Base-by-base conservation (phyloP, 768 basidiomycete species). In the Asterophora lycoperdoides region DNA sequence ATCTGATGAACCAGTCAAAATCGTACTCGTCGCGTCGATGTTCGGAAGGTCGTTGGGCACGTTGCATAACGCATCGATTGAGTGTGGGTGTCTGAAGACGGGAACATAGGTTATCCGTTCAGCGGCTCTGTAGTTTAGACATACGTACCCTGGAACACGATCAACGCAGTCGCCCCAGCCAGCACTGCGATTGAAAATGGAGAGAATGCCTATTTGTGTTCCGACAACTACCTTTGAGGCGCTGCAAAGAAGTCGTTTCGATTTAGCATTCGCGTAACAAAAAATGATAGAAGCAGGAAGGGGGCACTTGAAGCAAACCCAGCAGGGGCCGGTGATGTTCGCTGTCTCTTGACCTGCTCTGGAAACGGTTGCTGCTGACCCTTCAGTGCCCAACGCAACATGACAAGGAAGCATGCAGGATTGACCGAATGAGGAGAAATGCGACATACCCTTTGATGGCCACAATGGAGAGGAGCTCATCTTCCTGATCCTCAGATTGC, bases 121-220 rank as follows among this genome's bases (percentile, higher is more conserved):
- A 15, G 18, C 53, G 29, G 19, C n/a, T 20, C 19, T 20, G n/a
- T 43, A 8, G 41, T 14, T 23, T 11, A 29, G 7, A 38, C 32
- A 42, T 26, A 67, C 79, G 48, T 59, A 90, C 87, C 92, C 92
- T 36, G 89, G 88, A 28, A 93, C 74, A 42, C 92, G 80, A 66
- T 95, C 92, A 11, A 94, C 90, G 58, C 91, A 94, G 64, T 96
- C 93, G 5, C 81, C 85, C 84, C 90, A 95, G 7, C 93, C 94
- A 56, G 81, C 86, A 35, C 71, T 83, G 19, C 86, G 80, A 64
- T 94, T 93, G 71, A 93, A 96, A 47, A 96, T 80, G 5, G 89
- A 92, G 14, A 97, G 70, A 14, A 93, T 85, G 44, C 94, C 94
- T 32, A 90, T 66, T 55, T 93, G 92, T 0, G 92, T 93, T 10